phyloP scores from a whole-genome alignment of 2,329 filamentous ascomycete genomes.

The Fusarium sp. region DNA sequence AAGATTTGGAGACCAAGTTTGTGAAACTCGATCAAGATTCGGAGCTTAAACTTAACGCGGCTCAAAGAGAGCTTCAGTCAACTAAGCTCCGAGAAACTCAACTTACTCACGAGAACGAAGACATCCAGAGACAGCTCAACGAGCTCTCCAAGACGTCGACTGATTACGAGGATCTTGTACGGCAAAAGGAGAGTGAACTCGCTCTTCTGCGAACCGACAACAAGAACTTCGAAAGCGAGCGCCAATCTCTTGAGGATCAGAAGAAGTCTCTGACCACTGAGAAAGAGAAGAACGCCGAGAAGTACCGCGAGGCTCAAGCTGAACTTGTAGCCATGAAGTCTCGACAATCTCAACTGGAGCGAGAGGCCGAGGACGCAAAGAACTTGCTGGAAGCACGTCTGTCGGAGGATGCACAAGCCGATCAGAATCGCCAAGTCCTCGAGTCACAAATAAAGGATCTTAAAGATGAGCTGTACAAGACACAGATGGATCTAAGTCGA shows the following conservation, averaged over 20 bases:
- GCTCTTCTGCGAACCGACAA: constrained; percentile 85
- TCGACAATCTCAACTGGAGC: constrained; percentile 84
- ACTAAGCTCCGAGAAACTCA: constrained; percentile 79
- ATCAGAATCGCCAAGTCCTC: constrained; percentile 81
- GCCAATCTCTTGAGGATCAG: constrained; percentile 80
- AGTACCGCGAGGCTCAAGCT: constrained; percentile 85
- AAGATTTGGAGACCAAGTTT: constrained; percentile 86
- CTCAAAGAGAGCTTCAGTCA: constrained; percentile 82
- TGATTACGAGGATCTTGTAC: constrained; percentile 92
- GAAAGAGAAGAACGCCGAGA: constrained; percentile 80
- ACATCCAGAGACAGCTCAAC: constrained; percentile 84
- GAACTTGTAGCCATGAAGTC: constrained; percentile 88
- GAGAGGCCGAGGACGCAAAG: constrained; percentile 90
- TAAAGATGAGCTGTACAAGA: constrained; percentile 84
- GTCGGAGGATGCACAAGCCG: constrained; percentile 87
- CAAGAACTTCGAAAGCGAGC: constrained; percentile 84
- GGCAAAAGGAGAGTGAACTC: constrained; percentile 93
- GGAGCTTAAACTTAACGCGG: constrained; percentile 81
- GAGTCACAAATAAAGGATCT: constrained; percentile 89
- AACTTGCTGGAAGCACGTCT: constrained; percentile 86
- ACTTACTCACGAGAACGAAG: constrained; percentile 80
- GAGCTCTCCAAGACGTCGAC: constrained; percentile 92
- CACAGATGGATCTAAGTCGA: constrained; percentile 87
- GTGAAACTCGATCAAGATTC: constrained; percentile 88
- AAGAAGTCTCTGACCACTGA: constrained; percentile 75